These are phyloP conservation scores for Pugionium cornutum DNA, from an alignment of 345 rosid genomes.

Conservation along the genomic window DNA sequence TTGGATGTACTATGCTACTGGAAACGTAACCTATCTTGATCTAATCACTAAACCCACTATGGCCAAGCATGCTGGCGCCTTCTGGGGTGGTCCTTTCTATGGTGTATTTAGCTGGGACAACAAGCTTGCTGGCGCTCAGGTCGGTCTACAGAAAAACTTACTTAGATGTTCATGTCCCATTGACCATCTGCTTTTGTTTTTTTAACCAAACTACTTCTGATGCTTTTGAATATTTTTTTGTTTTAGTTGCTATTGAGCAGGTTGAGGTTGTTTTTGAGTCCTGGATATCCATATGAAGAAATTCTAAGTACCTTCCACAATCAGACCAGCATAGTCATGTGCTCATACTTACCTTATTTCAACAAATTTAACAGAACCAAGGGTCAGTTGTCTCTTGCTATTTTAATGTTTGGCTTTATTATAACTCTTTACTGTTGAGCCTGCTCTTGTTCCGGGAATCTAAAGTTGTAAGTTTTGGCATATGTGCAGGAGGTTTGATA, in stretches of 20 bases:
- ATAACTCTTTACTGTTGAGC: slow-evolving; percentile 14
- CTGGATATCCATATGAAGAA: slow-evolving; percentile 92
- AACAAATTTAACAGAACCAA: slow-evolving; percentile 66
- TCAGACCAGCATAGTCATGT: slow-evolving; percentile 77
- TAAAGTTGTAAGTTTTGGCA: slow-evolving; percentile 15
- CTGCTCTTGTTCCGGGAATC: slow-evolving; percentile 16
- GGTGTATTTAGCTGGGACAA: slow-evolving; percentile 98
- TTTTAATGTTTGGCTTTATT: slow-evolving; percentile 8
- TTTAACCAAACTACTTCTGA: too few species aligned
- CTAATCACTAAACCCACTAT: slow-evolving; percentile 71
- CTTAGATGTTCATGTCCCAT: not conserved
- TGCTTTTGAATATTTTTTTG: slow-evolving; percentile 12
- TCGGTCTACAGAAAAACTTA: slow-evolving; percentile 34
- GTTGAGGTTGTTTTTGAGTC: slow-evolving; percentile 81
- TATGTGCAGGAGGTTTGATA: slow-evolving; percentile 71
- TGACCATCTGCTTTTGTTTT: too few species aligned
- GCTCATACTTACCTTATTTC: slow-evolving; percentile 73
- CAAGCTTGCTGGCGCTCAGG: slow-evolving; percentile 96
- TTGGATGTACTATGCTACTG: slow-evolving; percentile 94
- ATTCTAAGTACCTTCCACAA: slow-evolving; percentile 86
- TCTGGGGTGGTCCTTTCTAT: slow-evolving; percentile 83
- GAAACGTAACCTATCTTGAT: slow-evolving; percentile 66
- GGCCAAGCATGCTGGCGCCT: slow-evolving; percentile 90
- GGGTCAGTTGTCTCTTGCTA: slow-evolving; percentile 44
- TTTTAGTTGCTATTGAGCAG: slow-evolving; percentile 74